A percentile compares a stretch with the other conserved stretches of the same genome.
Conservation (phyloP, 2,329 filamentous ascomycete species). For the Penicillium decumbens region DNA sequence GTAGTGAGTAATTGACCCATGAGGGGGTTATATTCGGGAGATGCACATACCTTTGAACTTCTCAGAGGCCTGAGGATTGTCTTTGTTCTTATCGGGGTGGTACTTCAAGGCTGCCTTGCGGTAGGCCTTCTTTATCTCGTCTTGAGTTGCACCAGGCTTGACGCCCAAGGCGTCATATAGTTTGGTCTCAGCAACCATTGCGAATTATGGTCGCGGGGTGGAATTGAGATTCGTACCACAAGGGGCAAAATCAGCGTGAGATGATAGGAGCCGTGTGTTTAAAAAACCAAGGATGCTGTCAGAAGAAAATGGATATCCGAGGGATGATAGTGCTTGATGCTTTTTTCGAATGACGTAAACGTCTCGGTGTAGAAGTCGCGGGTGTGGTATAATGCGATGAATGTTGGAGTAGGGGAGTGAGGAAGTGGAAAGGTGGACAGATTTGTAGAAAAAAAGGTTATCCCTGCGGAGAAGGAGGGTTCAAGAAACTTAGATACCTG, state of each 20-base stretch:
- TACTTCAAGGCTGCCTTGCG: slow-evolving; percentile 82
- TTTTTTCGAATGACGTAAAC: slow-evolving; percentile 36
- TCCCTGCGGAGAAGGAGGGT: background rate
- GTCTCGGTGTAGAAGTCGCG: slow-evolving; percentile 20
- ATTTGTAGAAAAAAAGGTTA: background rate
- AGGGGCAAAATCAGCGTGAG: background rate
- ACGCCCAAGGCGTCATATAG: slow-evolving; percentile 83
- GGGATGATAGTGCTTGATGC: background rate
- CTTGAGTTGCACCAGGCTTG: slow-evolving; percentile 74
- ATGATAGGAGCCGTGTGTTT: background rate
- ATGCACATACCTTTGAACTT: slow-evolving; percentile 73
- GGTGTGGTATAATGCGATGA: background rate
- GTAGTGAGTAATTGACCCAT: background rate
- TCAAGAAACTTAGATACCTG: slow-evolving; percentile 6
- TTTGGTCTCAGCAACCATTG: slow-evolving; percentile 91
- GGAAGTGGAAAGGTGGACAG: slow-evolving; percentile 4
- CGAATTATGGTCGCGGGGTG: slow-evolving; percentile 26
- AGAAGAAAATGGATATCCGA: slow-evolving; percentile 4
- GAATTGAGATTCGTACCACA: slow-evolving; percentile 9
- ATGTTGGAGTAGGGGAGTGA: background rate
- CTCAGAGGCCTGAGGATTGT: slow-evolving; percentile 76
- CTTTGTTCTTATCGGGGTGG: slow-evolving; percentile 97
- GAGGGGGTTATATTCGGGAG: background rate
- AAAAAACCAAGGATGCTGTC: slow-evolving; percentile 6
- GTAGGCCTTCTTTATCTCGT: slow-evolving; percentile 92